Base-by-base conservation (phyloP, 805 yeast genomes). In the Lachancea thermotolerans region DNA sequence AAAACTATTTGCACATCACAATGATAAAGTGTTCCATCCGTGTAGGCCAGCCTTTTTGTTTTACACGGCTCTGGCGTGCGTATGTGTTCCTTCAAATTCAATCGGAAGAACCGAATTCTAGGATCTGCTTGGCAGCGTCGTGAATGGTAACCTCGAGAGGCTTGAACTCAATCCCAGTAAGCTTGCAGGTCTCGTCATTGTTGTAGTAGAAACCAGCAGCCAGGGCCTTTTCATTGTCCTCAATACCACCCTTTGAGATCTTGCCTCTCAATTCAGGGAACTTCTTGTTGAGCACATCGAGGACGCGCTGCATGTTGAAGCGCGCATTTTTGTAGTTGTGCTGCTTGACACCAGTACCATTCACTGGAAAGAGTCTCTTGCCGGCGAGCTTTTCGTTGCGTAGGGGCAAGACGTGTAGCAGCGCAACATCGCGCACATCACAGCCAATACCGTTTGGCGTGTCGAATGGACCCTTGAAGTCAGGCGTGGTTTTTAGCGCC, bases 361-460 rank as follows among this genome's bases (percentile, higher is more conserved):
- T 34, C 17, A 44, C 35, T 4, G 48, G 69, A 5, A 62, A 32
- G 30, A 70, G 54, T 52, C 75, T 65, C 41, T 70, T 50, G 12
- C 66, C 68, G 16, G 50, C 38, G 44, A 54, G 50, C 21, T 68
- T 62, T 33, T 60, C 62, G 41, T 60, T 66, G 53, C 72, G 73
- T 44, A 77, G 67, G 3, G 82, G 79, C 15, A 57, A 51, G 9
- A 77, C 53, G 57, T 81, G 87, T 7, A 81, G 78, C 45, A 56
- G 57, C 8, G 85, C 83, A 33, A 76, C 82, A 55, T 81, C 85
- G 54, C 84, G 69, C 5, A 80, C 85, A 59, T 80, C 84, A 28
- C 75, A 67, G 39, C 57, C 69, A 10, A 52, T 54, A 52, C 57
- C 55, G 61, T 56, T 31, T 58, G 63, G 31, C 8, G 42, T 36